These are phyloP conservation scores for Colletotrichum acutatum DNA, from an alignment of 2,329 filamentous ascomycete genomes.

Conservation along the genomic window DNA sequence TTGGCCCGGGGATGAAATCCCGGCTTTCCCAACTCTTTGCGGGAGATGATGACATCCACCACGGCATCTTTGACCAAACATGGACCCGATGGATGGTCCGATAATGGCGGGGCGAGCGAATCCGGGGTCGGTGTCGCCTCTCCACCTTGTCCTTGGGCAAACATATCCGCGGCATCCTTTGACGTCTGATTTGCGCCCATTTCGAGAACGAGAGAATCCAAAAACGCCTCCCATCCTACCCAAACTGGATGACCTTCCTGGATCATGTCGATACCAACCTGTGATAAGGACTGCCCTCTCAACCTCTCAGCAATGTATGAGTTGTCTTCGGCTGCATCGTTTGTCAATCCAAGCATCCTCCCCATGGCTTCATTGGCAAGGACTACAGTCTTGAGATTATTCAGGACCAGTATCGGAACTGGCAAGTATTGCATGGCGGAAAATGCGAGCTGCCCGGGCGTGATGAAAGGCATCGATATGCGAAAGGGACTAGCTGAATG, in stretches of 20 bases:
- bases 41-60: constrained; percentile 75
- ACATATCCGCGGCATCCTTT: constrained; percentile 26
- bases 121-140: constrained; percentile 52
- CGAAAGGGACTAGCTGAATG: constrained; percentile 49
- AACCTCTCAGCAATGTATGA: constrained; percentile 67
- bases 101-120: constrained; percentile 34
- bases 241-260: constrained; percentile 72
- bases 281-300: constrained; percentile 72
- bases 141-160: constrained; percentile 38
- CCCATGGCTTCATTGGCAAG: constrained; percentile 83
- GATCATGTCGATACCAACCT: constrained; percentile 79
- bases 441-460: constrained; percentile 68
- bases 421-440: constrained; percentile 80
- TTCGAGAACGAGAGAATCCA: constrained; percentile 63
- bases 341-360: constrained; percentile 70
- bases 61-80: constrained; percentile 65
- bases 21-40: constrained; percentile 55
- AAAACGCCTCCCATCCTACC: constrained; percentile 68
- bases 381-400: constrained; percentile 74
- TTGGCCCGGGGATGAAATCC: constrained; percentile 47
- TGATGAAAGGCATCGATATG: constrained; percentile 58
- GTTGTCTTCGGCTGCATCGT: constrained; percentile 49
- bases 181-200: constrained; percentile 44
- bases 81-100: constrained; percentile 40
- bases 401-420: constrained; percentile 76